Percentiles rank a stretch among this genome's conserved stretches.
Conservation (phyloP, 2,329 filamentous ascomycete genomes). For the Samsoniella hepiali region DNA sequence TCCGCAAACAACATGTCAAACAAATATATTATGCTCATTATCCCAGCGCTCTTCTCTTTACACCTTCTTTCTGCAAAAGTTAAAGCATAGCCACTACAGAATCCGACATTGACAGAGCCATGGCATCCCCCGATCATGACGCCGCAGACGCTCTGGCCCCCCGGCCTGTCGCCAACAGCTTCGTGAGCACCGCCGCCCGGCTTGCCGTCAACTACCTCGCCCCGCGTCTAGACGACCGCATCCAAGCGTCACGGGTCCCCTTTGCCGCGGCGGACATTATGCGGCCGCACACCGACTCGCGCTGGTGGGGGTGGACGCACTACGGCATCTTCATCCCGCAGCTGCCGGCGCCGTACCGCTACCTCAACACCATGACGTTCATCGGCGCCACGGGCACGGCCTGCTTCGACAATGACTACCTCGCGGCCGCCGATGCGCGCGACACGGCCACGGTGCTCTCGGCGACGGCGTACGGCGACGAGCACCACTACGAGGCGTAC, state of each 20-base stretch:
- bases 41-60: not conserved
- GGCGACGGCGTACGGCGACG: not conserved
- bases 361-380: not conserved
- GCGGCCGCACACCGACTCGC: not conserved
- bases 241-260: not conserved
- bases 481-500: slow-evolving; percentile 2
- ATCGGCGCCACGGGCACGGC: slow-evolving; percentile 1
- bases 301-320: slow-evolving; percentile 5
- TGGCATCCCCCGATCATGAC: not conserved
- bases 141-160: not conserved
- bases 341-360: not conserved
- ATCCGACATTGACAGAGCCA: not conserved
- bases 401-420: not conserved
- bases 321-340: not conserved
- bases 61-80: not conserved
- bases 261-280: not conserved
- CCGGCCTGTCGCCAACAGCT: not conserved
- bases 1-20: not conserved
- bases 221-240: not conserved
- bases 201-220: not conserved
- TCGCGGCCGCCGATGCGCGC: not conserved
- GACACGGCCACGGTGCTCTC: not conserved
- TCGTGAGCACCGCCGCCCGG: not conserved
- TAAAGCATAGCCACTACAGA: no score
- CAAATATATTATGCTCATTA: no score